Evolutionary conservation across 108 stramenopile species (phyloP).

Genomic region (Craspedostauros australis): DNA sequence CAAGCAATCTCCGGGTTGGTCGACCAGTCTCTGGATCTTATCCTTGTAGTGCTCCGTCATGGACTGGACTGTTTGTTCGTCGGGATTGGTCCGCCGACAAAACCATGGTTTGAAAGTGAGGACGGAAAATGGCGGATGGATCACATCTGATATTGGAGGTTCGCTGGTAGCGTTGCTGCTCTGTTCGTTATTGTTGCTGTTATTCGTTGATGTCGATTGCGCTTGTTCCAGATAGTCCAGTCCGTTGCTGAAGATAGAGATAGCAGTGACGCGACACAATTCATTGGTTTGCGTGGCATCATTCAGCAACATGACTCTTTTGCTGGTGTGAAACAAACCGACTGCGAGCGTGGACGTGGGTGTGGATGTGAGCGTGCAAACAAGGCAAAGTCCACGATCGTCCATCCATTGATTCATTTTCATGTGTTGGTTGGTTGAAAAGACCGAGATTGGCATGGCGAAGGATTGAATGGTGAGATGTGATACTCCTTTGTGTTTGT

Average conservation of each 20-base stretch:
- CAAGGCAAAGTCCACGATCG: too few species aligned
- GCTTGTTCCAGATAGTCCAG: constrained; percentile 21
- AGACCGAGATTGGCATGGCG: too few species aligned
- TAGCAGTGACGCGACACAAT: constrained; percentile 28
- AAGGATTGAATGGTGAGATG: constrained; percentile 41
- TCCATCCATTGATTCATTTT: too few species aligned
- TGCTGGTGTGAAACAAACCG: too few species aligned
- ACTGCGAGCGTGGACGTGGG: too few species aligned
- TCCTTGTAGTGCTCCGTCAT: neutral
- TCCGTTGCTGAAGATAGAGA: constrained; percentile 60
- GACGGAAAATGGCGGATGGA: neutral
- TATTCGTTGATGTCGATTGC: neutral
- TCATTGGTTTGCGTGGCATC: too few species aligned
- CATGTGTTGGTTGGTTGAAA: too few species aligned
- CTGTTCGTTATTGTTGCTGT: neutral
- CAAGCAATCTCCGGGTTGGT: constrained; percentile 39
- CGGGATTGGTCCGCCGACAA: constrained; percentile 11
- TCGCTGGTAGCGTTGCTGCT: neutral
- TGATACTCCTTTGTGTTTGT: constrained; percentile 26
- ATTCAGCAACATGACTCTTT: too few species aligned
- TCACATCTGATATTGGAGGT: neutral
- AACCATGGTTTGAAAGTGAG: constrained; percentile 55
- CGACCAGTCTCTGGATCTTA: constrained; percentile 23
- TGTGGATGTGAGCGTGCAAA: too few species aligned
- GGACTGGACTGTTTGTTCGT: neutral